These are phyloP conservation scores for Cyclocybe aegerita DNA, from an alignment of 768 basidiomycete genomes.

Conservation along the genomic window DNA sequence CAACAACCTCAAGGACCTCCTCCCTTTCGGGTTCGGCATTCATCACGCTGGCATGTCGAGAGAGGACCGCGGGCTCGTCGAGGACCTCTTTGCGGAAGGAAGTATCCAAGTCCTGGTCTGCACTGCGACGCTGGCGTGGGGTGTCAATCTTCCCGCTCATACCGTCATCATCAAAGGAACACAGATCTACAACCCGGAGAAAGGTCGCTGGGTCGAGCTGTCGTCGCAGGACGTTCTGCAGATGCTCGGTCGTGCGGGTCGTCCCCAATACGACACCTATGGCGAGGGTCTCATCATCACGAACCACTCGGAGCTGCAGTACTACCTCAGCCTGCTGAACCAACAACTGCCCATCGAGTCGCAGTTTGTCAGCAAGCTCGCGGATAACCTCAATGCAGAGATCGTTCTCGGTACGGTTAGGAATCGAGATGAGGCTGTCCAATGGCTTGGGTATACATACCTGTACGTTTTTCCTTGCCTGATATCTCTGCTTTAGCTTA, in stretches of 20 bases:
- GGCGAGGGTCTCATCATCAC: slow-evolving; percentile 99
- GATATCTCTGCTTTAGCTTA: not conserved
- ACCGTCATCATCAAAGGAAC: slow-evolving; percentile 99
- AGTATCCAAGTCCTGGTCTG: slow-evolving; percentile 93
- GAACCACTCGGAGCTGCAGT: slow-evolving; percentile 95
- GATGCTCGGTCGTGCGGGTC: slow-evolving; percentile 97
- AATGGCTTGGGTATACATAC: slow-evolving; percentile 96
- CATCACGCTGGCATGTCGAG: slow-evolving; percentile 97
- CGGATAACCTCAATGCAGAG: slow-evolving; percentile 96
- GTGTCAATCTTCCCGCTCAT: slow-evolving; percentile 97
- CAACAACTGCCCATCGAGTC: slow-evolving; percentile 98
- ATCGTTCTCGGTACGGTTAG: slow-evolving; percentile 93
- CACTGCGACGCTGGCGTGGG: slow-evolving; percentile 98
- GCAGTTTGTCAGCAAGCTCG: slow-evolving; percentile 89
- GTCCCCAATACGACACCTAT: slow-evolving; percentile 95
- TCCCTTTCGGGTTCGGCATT: slow-evolving; percentile 96
- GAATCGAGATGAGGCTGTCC: slow-evolving; percentile 95
- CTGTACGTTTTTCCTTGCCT: slow-evolving; percentile 49
- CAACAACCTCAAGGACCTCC: slow-evolving; percentile 76
- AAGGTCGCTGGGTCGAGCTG: slow-evolving; percentile 95
- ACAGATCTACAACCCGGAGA: slow-evolving; percentile 98
- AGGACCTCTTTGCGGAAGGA: slow-evolving; percentile 92
- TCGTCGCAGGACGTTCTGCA: slow-evolving; percentile 96
- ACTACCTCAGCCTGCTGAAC: slow-evolving; percentile 92
- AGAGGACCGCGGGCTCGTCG: slow-evolving; percentile 88